A percentile compares a stretch with the other conserved stretches of the same genome.
Evolutionary conservation across 768 basidiomycete genomes (phyloP).

Genomic region (Kondoa subrosea): DNA sequence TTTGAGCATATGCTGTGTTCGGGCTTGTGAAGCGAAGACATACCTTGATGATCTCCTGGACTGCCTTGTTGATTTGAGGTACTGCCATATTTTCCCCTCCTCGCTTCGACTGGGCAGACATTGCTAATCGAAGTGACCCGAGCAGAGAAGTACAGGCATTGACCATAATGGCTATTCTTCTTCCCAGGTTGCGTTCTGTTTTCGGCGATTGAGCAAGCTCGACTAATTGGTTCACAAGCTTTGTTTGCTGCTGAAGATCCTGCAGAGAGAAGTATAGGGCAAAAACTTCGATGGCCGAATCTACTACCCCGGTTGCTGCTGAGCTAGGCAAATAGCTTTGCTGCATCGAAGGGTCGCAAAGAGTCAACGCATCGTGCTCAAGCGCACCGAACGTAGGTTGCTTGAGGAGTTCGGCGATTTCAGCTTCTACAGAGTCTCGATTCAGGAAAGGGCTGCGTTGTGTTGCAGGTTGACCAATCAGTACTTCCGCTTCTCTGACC

Average conservation of each 20-base stretch:
- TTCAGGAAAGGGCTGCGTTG: slow-evolving; percentile 42
- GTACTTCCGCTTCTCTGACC: slow-evolving; percentile 18
- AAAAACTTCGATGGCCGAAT: slow-evolving; percentile 77
- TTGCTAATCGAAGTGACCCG: slow-evolving; percentile 46
- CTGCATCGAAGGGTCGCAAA: slow-evolving; percentile 38
- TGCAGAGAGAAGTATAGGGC: slow-evolving; percentile 61
- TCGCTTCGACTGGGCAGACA: slow-evolving; percentile 40
- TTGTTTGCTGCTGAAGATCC: slow-evolving; percentile 39
- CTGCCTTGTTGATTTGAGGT: slow-evolving; percentile 33
- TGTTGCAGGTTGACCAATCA: slow-evolving; percentile 19
- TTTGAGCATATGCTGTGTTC: slow-evolving; percentile 10
- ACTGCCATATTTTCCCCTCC: slow-evolving; percentile 51
- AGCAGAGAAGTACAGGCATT: slow-evolving; percentile 63
- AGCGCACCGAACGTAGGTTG: slow-evolving; percentile 60
- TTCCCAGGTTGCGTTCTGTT: slow-evolving; percentile 68
- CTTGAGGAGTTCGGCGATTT: slow-evolving; percentile 57
- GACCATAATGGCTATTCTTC: slow-evolving; percentile 64
- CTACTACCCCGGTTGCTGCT: slow-evolving; percentile 63
- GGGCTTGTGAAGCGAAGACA: slow-evolving; percentile 17
- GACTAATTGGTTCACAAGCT: slow-evolving; percentile 37
- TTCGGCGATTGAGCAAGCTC: slow-evolving; percentile 56
- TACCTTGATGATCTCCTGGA: slow-evolving; percentile 66
- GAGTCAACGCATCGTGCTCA: slow-evolving; percentile 66
- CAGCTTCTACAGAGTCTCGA: slow-evolving; percentile 60
- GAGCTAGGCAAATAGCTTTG: slow-evolving; percentile 54